Evolutionary conservation across 768 basidiomycete species (phyloP), one percentile per base, ranked within the genome.

Genomic region (Tricholoma sp.): DNA sequence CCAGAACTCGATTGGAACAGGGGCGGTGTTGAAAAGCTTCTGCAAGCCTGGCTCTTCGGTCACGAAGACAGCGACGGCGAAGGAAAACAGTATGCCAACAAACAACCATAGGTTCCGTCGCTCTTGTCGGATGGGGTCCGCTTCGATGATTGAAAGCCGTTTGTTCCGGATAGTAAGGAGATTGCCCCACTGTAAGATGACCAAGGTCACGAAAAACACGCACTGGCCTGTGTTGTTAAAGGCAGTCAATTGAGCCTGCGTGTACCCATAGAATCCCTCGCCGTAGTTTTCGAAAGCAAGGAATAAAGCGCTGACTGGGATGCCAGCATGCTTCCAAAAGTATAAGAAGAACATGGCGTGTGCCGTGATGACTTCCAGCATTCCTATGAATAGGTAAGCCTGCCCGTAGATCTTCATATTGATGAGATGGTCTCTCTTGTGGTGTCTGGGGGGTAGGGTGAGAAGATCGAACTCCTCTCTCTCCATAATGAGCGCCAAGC

Each of bases 1-100:
- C 78, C 78, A 79, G 64, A 76, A 79, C 72, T 72, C 76, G 1
- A 65, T 65, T 1, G 74, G 76, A 52, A 79, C 78, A 13, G 74
- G 74, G 2, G 71, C 61, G 15, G 77, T 79, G 8, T 39, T 39
- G 49, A 79, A 79, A 29, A 78, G 77, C 0, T 47, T n/a, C 50
- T 77, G 74, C n/a, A 79, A 58, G 10, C 77, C 78, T 11, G 62
- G 66, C 1, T 76, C 78, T 34, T 79, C 67, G 1, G 79, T 56
- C 0, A 75, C 75, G 54, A 79, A 71, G 34, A 79, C 61, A 15
- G 67, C 68, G 6, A 77, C 76, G 2, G 61, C 70, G 54, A 66
- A 36, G 77, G 63, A 10, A 5, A 49, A 49, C 31, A 32, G 1
- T 4, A 24, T 12, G 47, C 47, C 29, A 49, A 32, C 24, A 1